Conservation (phyloP, 2,329 filamentous ascomycete genomes). For the Chrysoporthe puriensis region DNA sequence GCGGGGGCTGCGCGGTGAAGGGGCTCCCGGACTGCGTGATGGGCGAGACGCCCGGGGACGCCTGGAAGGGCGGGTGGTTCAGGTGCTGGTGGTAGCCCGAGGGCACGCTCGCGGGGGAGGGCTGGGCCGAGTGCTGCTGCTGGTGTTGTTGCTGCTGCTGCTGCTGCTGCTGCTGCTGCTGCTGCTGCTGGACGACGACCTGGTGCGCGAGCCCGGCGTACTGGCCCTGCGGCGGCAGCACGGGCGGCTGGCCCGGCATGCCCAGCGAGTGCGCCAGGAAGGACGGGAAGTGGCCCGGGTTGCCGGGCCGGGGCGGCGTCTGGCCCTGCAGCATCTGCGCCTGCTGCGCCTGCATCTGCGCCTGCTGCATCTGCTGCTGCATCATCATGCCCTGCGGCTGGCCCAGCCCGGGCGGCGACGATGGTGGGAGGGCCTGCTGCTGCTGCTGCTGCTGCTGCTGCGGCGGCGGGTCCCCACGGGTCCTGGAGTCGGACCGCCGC, state of each 20-base stretch:
- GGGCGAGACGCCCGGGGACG: constrained; percentile 28
- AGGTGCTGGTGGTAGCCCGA: not conserved
- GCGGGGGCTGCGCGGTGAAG: constrained; percentile 17
- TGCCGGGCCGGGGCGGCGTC: constrained; percentile 22
- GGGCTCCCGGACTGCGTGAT: constrained; percentile 28
- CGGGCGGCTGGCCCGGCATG: constrained; percentile 27
- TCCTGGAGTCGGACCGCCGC: constrained; percentile 31
- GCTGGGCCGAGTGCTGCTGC: constrained; percentile 18
- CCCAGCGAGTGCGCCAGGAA: constrained; percentile 21
- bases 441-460: not conserved
- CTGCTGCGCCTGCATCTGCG: no score
- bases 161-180: constrained; percentile 4
- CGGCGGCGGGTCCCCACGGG: constrained; percentile 23
- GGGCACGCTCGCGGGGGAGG: not conserved
- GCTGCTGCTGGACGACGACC: constrained; percentile 15
- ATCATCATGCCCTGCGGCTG: constrained; percentile 25
- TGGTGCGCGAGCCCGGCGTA: constrained; percentile 24
- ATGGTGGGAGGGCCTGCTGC: not conserved
- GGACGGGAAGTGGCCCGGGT: constrained; percentile 23
- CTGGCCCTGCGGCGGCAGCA: constrained; percentile 25
- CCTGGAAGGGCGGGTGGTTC: not conserved
- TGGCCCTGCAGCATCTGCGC: constrained; percentile 18
- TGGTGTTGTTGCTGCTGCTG: constrained; percentile 1
- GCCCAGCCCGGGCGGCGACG: constrained; percentile 22
- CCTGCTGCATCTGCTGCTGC: no score